phyloP scores from a whole-genome alignment of 2,329 filamentous ascomycete genomes.

The Colletotrichum costaricense region DNA sequence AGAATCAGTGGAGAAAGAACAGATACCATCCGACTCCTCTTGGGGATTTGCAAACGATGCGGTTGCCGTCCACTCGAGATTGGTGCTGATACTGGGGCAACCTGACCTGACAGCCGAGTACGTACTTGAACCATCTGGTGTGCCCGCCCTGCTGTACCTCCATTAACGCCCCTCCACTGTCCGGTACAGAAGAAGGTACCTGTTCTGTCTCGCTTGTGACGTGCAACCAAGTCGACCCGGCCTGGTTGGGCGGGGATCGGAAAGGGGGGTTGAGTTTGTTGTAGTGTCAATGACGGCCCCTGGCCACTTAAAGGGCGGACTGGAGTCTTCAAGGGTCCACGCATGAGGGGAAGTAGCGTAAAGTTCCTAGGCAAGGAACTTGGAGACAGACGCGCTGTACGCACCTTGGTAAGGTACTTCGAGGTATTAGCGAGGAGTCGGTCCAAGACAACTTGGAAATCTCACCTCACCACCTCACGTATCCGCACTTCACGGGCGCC shows the following conservation, averaged over 20 bases:
- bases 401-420: slow-evolving; percentile 6
- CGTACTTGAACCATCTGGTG: slow-evolving; percentile 4
- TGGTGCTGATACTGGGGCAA: slow-evolving; percentile 8
- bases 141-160: background rate
- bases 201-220: background rate
- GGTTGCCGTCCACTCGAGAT: slow-evolving; percentile 11
- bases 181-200: slow-evolving; percentile 1
- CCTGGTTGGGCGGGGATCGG: background rate
- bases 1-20: slow-evolving; percentile 6
- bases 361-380: background rate
- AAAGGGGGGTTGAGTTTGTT: background rate
- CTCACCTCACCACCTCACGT: background rate
- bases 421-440: background rate
- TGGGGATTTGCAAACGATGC: slow-evolving; percentile 5
- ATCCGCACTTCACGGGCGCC: background rate
- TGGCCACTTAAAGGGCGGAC: slow-evolving; percentile 26
- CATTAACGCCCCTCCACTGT: background rate
- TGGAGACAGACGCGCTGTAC: slow-evolving; percentile 17
- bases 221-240: background rate
- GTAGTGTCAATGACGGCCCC: slow-evolving; percentile 12
- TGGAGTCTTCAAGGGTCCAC: slow-evolving; percentile 33
- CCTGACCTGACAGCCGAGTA: background rate
- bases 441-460: slow-evolving; percentile 2
- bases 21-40: background rate
- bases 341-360: slow-evolving; percentile 19